Evolutionary conservation across 345 rosid species (phyloP).

Genomic region (Punica granatum): DNA sequence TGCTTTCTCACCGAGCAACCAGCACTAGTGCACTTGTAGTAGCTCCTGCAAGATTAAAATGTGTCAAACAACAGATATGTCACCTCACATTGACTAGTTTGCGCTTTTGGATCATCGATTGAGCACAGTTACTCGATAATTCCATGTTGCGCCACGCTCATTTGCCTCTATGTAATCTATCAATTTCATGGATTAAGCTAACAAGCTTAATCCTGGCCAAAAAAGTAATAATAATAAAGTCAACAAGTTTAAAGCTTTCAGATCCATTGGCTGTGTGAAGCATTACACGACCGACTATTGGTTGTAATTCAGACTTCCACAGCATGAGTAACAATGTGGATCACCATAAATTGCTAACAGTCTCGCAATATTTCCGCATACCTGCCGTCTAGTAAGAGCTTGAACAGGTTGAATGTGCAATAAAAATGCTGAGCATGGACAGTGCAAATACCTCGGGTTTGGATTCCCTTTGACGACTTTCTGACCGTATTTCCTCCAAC

Average conservation of each 20-base stretch:
- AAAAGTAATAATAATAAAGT: neutral
- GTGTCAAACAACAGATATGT: neutral
- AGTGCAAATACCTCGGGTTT: slow-evolving; percentile 51
- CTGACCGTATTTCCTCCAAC: slow-evolving; percentile 74
- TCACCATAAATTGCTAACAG: too few relatives aligned
- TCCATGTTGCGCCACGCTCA: too few relatives aligned
- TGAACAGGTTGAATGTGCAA: neutral
- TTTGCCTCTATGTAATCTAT: neutral
- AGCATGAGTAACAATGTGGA: too few relatives aligned
- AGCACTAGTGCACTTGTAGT: slow-evolving; percentile 62
- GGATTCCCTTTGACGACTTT: slow-evolving; percentile 76
- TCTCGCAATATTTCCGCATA: too few relatives aligned
- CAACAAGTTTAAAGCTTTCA: too few relatives aligned
- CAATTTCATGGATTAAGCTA: neutral
- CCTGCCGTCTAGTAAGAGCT: neutral
- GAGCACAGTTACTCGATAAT: neutral
- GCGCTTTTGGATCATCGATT: neutral
- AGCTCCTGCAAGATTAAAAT: slow-evolving; percentile 36
- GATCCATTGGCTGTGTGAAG: too few relatives aligned
- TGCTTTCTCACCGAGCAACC: slow-evolving; percentile 63
- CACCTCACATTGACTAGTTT: neutral
- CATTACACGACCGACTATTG: too few relatives aligned
- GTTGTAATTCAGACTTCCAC: too few relatives aligned
- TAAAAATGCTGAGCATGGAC: neutral
- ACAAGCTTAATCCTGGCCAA: neutral